Conservation (phyloP, 495 filamentous ascomycete species). For the Penicillium daleae region DNA sequence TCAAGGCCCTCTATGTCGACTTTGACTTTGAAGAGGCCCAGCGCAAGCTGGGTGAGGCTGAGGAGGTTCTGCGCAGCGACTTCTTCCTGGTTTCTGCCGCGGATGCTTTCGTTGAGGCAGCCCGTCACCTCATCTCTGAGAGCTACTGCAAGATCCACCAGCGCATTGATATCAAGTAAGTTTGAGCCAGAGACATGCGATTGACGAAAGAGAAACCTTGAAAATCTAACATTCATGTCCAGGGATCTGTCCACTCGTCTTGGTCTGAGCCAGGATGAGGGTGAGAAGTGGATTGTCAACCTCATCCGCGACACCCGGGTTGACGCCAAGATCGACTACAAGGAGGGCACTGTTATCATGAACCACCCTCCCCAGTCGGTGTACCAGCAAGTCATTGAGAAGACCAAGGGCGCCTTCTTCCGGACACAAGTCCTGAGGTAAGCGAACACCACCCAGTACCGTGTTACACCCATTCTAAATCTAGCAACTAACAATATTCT, state of each 20-base stretch:
- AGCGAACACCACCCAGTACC: constrained; percentile 10
- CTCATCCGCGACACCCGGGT: constrained; percentile 95
- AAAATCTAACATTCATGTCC: constrained; percentile 18
- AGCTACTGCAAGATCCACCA: constrained; percentile 99
- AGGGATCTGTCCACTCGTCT: constrained; percentile 87
- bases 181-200: constrained; percentile 1
- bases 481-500: constrained; percentile 10
- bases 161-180: constrained; percentile 90
- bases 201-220: neutral
- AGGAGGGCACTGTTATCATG: constrained; percentile 98
- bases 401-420: constrained; percentile 94
- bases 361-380: constrained; percentile 98
- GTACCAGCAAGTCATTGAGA: constrained; percentile 98
- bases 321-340: constrained; percentile 98
- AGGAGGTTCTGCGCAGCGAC: constrained; percentile 88
- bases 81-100: constrained; percentile 90
- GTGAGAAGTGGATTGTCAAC: constrained; percentile 99
- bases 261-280: constrained; percentile 87
- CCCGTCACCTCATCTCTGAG: constrained; percentile 94
- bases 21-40: constrained; percentile 99
- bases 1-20: constrained; percentile 94
- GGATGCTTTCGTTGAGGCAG: constrained; percentile 91
- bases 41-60: constrained; percentile 85
- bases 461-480: neutral
- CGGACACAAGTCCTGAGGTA: constrained; percentile 74